Base-by-base conservation (phyloP, 139 green algal genomes). In the Micractinium conductrix region DNA sequence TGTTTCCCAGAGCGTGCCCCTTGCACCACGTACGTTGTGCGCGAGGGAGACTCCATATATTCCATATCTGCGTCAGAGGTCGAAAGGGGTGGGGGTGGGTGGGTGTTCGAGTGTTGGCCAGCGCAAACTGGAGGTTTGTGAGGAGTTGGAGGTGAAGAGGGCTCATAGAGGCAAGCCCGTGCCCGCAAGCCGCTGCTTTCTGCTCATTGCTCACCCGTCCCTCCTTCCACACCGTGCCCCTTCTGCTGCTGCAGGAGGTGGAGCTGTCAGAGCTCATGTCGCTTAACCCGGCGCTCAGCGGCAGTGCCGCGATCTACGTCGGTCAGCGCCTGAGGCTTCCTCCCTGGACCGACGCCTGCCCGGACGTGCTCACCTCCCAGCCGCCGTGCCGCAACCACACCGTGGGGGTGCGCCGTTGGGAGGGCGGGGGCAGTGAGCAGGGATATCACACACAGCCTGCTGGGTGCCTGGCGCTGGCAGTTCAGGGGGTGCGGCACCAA, bases 1-100 rank as follows among this genome's bases (percentile, higher is more conserved):
- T 44, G 33, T 9, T 71, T n/a, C n/a, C 2, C 40, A 67, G 71
- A 75, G 73, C 74, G 69, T 16, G 21, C 48, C 6, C 69, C 60
- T 4, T 87, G 83, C 83, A 84, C 82, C 6, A 53, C 79, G 0
- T 87, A 87, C 53, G 75, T 50, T 1, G 83, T 87, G 16, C 35
- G 78, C 53, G 4, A 43, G 5, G 53, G 53, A 2, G 83, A 87
- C n/a, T 67, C 53, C 22, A 24, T 87, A 0, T 78, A 33, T 68
- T 19, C 5, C 4, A 73, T 86, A 22, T 16, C 7, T 6, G 68
- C 68, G 33, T 37, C n/a, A 26, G 12, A 75, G 72, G 72, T 65
- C n/a, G 33, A n/a, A 4, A 28, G 26, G 5, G 2, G 17, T 22
- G 42, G 45, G 68, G 35, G 6, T 74, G 22, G 62, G 26, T 40